Conservation (phyloP, 1,139 yeast species). For the Scheffersomyces stambukii region DNA sequence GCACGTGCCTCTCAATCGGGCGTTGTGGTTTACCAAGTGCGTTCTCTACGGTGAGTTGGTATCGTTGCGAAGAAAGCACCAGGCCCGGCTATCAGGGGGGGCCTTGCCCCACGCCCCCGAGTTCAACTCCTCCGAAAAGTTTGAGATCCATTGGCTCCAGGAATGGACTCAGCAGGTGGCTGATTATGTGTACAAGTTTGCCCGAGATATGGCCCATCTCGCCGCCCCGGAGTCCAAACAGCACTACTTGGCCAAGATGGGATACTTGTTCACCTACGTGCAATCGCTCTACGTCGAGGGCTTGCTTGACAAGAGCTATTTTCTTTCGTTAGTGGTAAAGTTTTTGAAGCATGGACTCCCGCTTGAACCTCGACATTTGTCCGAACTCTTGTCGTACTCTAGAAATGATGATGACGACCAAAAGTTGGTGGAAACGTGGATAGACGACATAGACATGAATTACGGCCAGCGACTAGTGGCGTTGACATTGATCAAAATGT, state of each 20-base stretch:
- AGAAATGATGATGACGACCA: conserved; percentile 11
- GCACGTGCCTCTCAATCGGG: conserved; percentile 68
- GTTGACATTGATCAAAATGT: conserved; percentile 55
- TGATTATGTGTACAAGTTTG: conserved; percentile 52
- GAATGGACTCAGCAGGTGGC: conserved; percentile 87
- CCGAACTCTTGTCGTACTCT: conserved; percentile 13
- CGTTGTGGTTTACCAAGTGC: conserved; percentile 87
- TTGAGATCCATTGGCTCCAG: conserved; percentile 64
- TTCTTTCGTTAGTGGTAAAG: conserved; percentile 60
- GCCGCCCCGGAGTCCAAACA: conserved; percentile 27
- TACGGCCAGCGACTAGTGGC: conserved; percentile 38
- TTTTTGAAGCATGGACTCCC: conserved; percentile 55
- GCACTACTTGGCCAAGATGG: conserved; percentile 50
- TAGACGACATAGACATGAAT: conserved; percentile 22
- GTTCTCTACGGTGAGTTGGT: conserved; percentile 79
- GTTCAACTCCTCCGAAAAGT: conserved; percentile 17
- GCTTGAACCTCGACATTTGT: conserved; percentile 22
- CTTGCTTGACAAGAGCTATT: conserved; percentile 56
- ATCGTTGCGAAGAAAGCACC: conserved; percentile 53
- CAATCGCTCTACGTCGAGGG: conserved; percentile 66
- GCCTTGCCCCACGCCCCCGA: conserved; percentile 5
- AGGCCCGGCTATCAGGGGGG: conserved; percentile 11
- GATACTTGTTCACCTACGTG: conserved; percentile 55
- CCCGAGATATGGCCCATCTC: conserved; percentile 32
- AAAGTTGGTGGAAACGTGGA: conserved; percentile 9